Evolutionary conservation across 805 yeast genomes (phyloP).

Genomic region (Millerago galiae): DNA sequence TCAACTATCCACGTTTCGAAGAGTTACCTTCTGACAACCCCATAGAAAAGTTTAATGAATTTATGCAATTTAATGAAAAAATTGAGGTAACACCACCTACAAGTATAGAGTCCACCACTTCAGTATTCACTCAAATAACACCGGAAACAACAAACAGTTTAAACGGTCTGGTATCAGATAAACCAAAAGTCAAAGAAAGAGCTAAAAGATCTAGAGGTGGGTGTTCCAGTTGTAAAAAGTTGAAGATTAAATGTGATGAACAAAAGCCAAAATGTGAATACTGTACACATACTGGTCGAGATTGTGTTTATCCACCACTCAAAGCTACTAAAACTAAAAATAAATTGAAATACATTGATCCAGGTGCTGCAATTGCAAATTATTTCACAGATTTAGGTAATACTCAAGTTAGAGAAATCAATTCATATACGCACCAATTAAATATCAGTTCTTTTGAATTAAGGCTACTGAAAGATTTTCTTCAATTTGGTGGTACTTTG

Average conservation of each 20-base stretch:
- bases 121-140: too few species aligned
- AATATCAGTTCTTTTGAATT: constrained; percentile 15
- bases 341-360: neutral
- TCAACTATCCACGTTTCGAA: too few species aligned
- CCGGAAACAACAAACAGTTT: too few species aligned
- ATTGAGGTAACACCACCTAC: too few species aligned
- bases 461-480: constrained; percentile 15
- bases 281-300: constrained; percentile 66
- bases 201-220: constrained; percentile 71
- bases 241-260: constrained; percentile 92
- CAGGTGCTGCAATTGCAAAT: neutral
- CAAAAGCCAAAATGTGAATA: constrained; percentile 70
- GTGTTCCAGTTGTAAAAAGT: constrained; percentile 78
- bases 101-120: too few species aligned
- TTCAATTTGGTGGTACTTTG: constrained; percentile 18
- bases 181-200: neutral
- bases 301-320: constrained; percentile 58
- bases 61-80: too few species aligned
- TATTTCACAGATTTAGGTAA: neutral
- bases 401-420: constrained; percentile 5
- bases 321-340: neutral
- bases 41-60: too few species aligned
- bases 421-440: constrained; percentile 16
- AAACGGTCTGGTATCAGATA: too few species aligned
- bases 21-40: too few species aligned